Conservation (phyloP, 768 basidiomycete genomes). For the Hygrocybe coccinea region DNA sequence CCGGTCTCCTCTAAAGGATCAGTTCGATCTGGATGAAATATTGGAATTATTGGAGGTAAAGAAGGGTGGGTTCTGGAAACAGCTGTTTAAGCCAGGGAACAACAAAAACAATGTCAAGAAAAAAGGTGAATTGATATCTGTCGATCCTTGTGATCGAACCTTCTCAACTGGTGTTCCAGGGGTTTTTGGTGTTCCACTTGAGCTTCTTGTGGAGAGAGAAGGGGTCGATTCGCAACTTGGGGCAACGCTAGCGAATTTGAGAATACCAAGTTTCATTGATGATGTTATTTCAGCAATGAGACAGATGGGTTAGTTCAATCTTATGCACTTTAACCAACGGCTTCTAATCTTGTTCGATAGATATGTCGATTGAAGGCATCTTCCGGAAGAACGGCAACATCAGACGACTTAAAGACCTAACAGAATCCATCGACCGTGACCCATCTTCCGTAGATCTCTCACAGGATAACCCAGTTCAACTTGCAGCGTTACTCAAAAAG, state of each 20-base stretch:
- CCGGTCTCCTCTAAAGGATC: conserved; percentile 71
- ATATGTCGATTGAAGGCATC: conserved; percentile 98
- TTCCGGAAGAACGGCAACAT: conserved; percentile 99
- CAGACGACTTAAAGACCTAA: conserved; percentile 82
- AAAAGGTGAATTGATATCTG: conserved; percentile 51
- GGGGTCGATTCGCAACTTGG: conserved; percentile 94
- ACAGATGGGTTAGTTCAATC: conserved; percentile 79
- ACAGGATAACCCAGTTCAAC: conserved; percentile 93
- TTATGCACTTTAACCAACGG: neutral
- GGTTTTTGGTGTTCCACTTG: conserved; percentile 89
- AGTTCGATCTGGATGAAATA: conserved; percentile 88
- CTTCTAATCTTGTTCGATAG: conserved; percentile 39
- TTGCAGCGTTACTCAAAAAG: conserved; percentile 95
- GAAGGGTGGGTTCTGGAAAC: conserved; percentile 95
- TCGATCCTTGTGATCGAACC: neutral
- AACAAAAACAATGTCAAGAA: conserved; percentile 91
- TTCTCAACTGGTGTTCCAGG: conserved; percentile 43
- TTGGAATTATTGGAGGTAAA: conserved; percentile 88
- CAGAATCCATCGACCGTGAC: conserved; percentile 93
- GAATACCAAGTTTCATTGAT: conserved; percentile 96
- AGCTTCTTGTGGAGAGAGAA: conserved; percentile 87
- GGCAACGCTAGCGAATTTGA: conserved; percentile 74
- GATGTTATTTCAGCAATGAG: conserved; percentile 98
- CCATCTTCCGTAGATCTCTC: conserved; percentile 85
- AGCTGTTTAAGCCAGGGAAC: conserved; percentile 77